Base-by-base conservation (phyloP, 2,329 filamentous ascomycete genomes). In the Curvularia spicifera region DNA sequence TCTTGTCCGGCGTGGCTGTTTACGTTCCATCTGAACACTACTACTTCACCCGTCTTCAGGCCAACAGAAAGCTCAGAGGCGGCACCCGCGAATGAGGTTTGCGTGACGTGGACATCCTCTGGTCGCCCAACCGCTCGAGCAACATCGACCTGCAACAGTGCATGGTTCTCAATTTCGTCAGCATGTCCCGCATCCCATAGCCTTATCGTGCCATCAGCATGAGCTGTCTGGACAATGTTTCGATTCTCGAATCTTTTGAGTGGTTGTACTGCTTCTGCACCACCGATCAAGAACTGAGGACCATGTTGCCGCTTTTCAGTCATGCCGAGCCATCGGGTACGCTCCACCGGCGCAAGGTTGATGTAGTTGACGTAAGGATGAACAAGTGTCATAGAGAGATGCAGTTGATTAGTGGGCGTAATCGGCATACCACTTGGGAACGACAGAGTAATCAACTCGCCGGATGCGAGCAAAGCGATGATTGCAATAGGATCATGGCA, bases 391-490 rank as follows among this genome's bases (percentile, higher is more conserved):
- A 97, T 79, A 2, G 91, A 97, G 0, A 93, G 86, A 70, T 96
- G 94, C 5, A 99, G 84, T 77, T 97, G 91, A 70, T 97, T 97
- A 4, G 93, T 97, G 1, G 95, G 93, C 28, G 89, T 91, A 54
- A 98, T 96, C 0, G 92, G 90, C 75, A 93, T 91, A 28, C 95
- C 95, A 47, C 89, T 95, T 0, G 95, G 95, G 72, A 98, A 98
- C 69, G 89, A 96, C 74, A 98, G 80, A 0, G 94, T 96, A 51
- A 96, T 84, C 28, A 98, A 79, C 78, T 98, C 94, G 22, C 95
- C 95, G 1, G 93, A 97, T 0, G 89, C 88, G 3, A 98, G 81
- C 6, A 96, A 80, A 2, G 87, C 85, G 65, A 99, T 82, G 40
- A 96, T 81, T 22, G 93, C 94, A 56, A 98, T 89, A 0, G 95